Percentiles rank a stretch among this genome's conserved stretches.
phyloP scores from a whole-genome alignment of 352 stramenopile species.

The Phytophthora brassicae region DNA sequence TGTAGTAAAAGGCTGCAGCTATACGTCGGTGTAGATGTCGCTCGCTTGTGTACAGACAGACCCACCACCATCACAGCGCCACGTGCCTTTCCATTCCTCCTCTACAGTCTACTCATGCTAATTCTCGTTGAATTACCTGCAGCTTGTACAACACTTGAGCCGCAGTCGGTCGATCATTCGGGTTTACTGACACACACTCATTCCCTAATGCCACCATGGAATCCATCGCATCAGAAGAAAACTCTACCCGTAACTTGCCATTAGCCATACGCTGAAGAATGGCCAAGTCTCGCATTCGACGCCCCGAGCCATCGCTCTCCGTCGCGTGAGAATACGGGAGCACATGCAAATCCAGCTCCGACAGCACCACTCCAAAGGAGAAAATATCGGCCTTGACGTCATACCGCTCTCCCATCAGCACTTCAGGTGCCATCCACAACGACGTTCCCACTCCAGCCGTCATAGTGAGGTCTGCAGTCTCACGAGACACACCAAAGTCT shows the following conservation, averaged over 20 bases:
- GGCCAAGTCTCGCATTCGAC: slow-evolving; percentile 15
- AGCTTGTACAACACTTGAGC: slow-evolving; percentile 21
- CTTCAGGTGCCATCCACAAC: slow-evolving; percentile 38
- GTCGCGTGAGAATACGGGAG: slow-evolving; percentile 21
- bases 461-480: slow-evolving; percentile 31
- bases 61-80: too few species aligned
- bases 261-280: slow-evolving; percentile 31
- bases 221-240: slow-evolving; percentile 14
- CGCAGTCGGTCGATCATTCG: slow-evolving; percentile 27
- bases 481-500: slow-evolving; percentile 36
- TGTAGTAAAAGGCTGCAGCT: too few species aligned
- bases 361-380: slow-evolving; percentile 33
- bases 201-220: slow-evolving; percentile 23
- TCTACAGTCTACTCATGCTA: background rate
- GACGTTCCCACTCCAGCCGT: slow-evolving; percentile 24
- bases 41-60: too few species aligned
- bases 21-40: too few species aligned
- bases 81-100: background rate
- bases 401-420: slow-evolving; percentile 20
- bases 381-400: slow-evolving; percentile 36
- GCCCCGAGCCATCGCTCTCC: background rate
- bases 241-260: slow-evolving; percentile 27
- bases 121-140: slow-evolving; percentile 6
- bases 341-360: slow-evolving; percentile 26
- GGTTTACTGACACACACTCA: slow-evolving; percentile 29